Conservation (phyloP, 768 basidiomycete species). For the Panaeolus papilionaceus region DNA sequence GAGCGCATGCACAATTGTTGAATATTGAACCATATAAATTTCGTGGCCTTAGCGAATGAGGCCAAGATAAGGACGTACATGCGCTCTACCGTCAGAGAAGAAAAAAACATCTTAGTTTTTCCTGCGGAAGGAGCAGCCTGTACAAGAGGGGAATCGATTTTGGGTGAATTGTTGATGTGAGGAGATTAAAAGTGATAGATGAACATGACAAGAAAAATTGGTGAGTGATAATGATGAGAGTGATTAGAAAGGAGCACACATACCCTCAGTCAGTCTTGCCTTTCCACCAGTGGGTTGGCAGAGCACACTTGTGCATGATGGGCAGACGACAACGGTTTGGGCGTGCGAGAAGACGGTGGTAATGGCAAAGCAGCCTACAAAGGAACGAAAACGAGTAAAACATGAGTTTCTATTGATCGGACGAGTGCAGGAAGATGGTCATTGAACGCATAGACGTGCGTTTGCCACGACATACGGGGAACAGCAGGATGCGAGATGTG, state of each 20-base stretch:
- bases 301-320: slow-evolving; percentile 90
- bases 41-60: slow-evolving; percentile 1
- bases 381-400: slow-evolving; percentile 25
- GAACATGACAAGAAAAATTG: background rate
- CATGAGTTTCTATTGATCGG: slow-evolving; percentile 25
- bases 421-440: slow-evolving; percentile 4
- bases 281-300: slow-evolving; percentile 99
- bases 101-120: slow-evolving; percentile 68
- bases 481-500: slow-evolving; percentile 9
- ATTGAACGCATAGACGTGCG: slow-evolving; percentile 10
- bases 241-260: slow-evolving; percentile 34
- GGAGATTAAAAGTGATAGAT: slow-evolving; percentile 17
- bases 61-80: slow-evolving; percentile 12
- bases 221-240: slow-evolving; percentile 12
- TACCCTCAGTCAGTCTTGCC: slow-evolving; percentile 97
- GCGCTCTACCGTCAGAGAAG: slow-evolving; percentile 17
- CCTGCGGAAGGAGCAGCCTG: slow-evolving; percentile 97
- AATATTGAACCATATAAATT: slow-evolving; percentile 7
- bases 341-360: slow-evolving; percentile 99
- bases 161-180: slow-evolving; percentile 13
- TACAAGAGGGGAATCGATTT: slow-evolving; percentile 16
- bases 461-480: slow-evolving; percentile 13
- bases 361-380: slow-evolving; percentile 89
- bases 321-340: slow-evolving; percentile 95
- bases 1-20: slow-evolving; percentile 6